These are phyloP conservation scores for Populus hybrid DNA, from an alignment of 441 rosid species.

Conservation along the genomic window DNA sequence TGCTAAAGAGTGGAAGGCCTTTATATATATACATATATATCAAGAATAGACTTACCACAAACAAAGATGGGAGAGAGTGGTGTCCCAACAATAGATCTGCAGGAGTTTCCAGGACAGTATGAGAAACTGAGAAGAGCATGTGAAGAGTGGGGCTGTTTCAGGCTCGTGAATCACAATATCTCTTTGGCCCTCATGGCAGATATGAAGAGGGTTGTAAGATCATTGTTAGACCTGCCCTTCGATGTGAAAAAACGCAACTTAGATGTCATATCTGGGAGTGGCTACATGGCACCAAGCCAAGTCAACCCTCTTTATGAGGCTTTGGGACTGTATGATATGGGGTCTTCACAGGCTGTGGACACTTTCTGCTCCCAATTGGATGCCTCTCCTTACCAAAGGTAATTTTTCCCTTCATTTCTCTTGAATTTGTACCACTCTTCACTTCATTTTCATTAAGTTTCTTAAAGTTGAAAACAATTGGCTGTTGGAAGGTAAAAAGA, in stretches of 20 bases:
- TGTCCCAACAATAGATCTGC: conserved; percentile 46
- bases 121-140: conserved; percentile 43
- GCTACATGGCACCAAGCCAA: conserved; percentile 47
- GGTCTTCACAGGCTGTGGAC: conserved; percentile 43
- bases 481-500: no score
- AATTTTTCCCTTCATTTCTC: neutral
- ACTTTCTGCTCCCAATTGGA: conserved; percentile 56
- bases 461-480: no score
- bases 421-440: neutral
- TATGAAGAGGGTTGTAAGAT: conserved; percentile 61
- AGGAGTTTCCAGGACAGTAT: conserved; percentile 33
- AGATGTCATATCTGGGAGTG: conserved; percentile 54
- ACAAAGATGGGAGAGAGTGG: neutral
- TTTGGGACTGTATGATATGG: conserved; percentile 57
- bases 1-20: neutral
- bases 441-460: neutral
- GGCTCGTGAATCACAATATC: conserved; percentile 60
- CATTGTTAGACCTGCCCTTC: conserved; percentile 55
- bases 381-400: conserved; percentile 63
- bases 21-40: no score
- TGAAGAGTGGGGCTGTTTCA: conserved; percentile 72
- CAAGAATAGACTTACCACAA: neutral
- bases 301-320: conserved; percentile 70
- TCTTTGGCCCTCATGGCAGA: conserved; percentile 42
- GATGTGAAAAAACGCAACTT: conserved; percentile 56